These are phyloP conservation scores for Coccinonectria pachysandricola DNA, from an alignment of 2,329 filamentous ascomycete genomes.

Conservation along the genomic window DNA sequence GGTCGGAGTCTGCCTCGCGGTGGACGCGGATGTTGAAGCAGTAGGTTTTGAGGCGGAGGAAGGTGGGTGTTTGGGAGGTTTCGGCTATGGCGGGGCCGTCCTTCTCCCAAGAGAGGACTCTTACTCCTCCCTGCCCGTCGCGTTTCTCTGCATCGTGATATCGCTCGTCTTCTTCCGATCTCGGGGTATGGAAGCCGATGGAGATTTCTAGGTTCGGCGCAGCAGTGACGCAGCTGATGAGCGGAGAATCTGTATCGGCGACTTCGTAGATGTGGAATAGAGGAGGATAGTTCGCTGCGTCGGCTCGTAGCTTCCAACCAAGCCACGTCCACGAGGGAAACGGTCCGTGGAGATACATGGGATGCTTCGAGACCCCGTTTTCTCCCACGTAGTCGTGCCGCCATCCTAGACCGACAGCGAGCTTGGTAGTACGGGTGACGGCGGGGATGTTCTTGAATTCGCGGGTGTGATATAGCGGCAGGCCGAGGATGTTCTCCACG, in stretches of 20 bases:
- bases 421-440: constrained; percentile 23
- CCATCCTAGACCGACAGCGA: constrained; percentile 27
- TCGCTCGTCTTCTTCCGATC: too few relatives aligned
- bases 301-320: constrained; percentile 22
- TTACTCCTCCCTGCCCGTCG: constrained; percentile 21
- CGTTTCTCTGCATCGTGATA: too few relatives aligned
- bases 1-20: constrained; percentile 7
- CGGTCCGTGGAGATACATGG: constrained; percentile 16
- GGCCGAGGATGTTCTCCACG: constrained; percentile 22
- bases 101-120: constrained; percentile 26
- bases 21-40: constrained; percentile 23
- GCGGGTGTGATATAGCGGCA: constrained; percentile 25
- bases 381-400: constrained; percentile 17
- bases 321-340: constrained; percentile 31
- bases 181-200: constrained; percentile 26
- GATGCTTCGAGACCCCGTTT: constrained; percentile 10
- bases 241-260: constrained; percentile 15
- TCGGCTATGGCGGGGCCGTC: constrained; percentile 23
- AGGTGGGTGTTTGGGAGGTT: constrained; percentile 17
- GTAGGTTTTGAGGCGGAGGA: constrained; percentile 24
- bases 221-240: constrained; percentile 20
- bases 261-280: constrained; percentile 24
- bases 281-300: constrained; percentile 15
- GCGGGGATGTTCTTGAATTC: constrained; percentile 19
- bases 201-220: constrained; percentile 24